phyloP scores from a whole-genome alignment of 148 eudicot genomes.

The Selenicereus undatus region DNA sequence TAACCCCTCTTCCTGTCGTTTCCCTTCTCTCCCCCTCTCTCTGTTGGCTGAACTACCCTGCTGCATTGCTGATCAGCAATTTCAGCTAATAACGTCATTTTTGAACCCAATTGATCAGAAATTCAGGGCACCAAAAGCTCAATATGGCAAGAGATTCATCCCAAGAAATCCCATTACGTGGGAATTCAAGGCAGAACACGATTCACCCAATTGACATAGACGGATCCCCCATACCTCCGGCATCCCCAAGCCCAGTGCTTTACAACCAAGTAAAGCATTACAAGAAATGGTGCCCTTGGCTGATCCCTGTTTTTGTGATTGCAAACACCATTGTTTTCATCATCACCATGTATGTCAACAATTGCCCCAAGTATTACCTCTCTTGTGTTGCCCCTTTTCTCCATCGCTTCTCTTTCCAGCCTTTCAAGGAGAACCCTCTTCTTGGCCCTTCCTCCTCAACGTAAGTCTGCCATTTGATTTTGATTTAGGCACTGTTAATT shows the following conservation, averaged over 20 bases:
- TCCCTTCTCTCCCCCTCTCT: not conserved
- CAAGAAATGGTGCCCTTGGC: slow-evolving; percentile 62
- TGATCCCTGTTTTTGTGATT: slow-evolving; percentile 52
- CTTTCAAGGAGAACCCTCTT: slow-evolving; percentile 76
- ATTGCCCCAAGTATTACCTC: slow-evolving; percentile 61
- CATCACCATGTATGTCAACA: slow-evolving; percentile 70
- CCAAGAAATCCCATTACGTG: slow-evolving; percentile 29
- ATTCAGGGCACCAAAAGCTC: not conserved
- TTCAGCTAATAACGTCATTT: not conserved
- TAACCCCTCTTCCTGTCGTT: not conserved
- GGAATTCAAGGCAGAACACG: slow-evolving; percentile 13
- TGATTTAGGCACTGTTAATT: not conserved
- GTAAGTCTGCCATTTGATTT: slow-evolving; percentile 35
- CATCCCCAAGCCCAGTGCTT: not conserved
- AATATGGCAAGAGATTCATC: slow-evolving; percentile 20
- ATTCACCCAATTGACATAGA: slow-evolving; percentile 23
- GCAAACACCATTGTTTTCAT: slow-evolving; percentile 54
- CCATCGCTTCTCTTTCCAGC: slow-evolving; percentile 79
- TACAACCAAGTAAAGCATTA: slow-evolving; percentile 37
- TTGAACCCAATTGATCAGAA: not conserved
- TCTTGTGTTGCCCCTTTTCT: slow-evolving; percentile 52
- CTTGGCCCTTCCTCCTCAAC: slow-evolving; percentile 86
- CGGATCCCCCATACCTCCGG: not conserved
- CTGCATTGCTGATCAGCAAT: not conserved
- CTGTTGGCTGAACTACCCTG: not conserved